A percentile compares a stretch with the other conserved stretches of the same genome.
These are phyloP conservation scores for California macrophylla DNA, from an alignment of 441 rosid genomes.

Conservation along the genomic window DNA sequence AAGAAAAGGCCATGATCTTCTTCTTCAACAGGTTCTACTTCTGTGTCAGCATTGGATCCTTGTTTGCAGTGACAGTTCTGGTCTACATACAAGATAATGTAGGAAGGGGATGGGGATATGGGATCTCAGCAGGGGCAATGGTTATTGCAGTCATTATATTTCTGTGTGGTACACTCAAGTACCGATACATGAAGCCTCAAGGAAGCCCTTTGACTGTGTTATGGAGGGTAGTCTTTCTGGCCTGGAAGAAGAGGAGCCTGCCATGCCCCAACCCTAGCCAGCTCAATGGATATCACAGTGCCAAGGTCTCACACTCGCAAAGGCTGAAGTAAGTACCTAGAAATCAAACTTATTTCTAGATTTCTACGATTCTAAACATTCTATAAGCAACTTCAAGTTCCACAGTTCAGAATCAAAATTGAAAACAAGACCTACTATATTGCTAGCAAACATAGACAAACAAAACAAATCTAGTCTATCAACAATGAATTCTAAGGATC, in stretches of 20 bases:
- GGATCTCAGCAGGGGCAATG: constrained; percentile 75
- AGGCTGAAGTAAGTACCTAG: constrained; percentile 39
- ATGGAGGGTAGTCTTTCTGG: constrained; percentile 58
- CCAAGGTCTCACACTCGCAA: constrained; percentile 47
- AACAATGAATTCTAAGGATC: not conserved
- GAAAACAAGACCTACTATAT: no score
- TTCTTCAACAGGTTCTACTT: constrained; percentile 92
- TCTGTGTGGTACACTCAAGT: constrained; percentile 48
- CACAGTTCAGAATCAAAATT: no score
- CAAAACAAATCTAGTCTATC: not conserved
- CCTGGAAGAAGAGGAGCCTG: constrained; percentile 58
- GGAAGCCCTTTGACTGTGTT: constrained; percentile 80
- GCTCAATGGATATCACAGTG: constrained; percentile 44
- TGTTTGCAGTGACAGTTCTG: constrained; percentile 57
- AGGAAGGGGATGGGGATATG: constrained; percentile 90
- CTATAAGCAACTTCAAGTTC: no score
- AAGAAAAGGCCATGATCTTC: constrained; percentile 66
- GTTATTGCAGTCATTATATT: constrained; percentile 47
- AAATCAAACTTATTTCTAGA: not conserved
- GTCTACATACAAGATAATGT: constrained; percentile 80
- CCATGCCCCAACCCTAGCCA: constrained; percentile 49
- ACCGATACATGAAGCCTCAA: constrained; percentile 61
- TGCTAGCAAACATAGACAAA: not conserved
- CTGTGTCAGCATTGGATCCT: constrained; percentile 62
- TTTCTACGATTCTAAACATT: not conserved